Base-by-base conservation (phyloP, 371 early-diverging fungal species). In the Sporodiniella umbellata region DNA sequence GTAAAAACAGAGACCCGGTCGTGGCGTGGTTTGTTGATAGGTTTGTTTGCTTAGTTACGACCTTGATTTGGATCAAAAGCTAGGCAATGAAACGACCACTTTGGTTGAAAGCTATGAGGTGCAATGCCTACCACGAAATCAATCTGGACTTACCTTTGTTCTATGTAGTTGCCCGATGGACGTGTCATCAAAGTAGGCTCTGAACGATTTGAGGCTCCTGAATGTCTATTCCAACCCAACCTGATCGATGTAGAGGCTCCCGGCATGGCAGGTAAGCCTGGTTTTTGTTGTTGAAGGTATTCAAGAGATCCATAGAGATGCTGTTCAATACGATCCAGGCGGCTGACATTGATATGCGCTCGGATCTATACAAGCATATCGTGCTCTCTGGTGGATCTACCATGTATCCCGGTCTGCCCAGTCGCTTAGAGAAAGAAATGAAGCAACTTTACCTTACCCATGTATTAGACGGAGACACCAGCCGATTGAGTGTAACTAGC, bases 131-230 rank as follows among this genome's bases (percentile, higher is more conserved):
- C n/a, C n/a, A n/a, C n/a, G n/a, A n/a, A n/a, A n/a, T n/a, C n/a
- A n/a, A n/a, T n/a, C n/a, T n/a, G n/a, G n/a, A n/a, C n/a, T 1
- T 12, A 31, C 12, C 12, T 15, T 10, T 37, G 12, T 11, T 11
- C 40, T 48, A 8, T 39, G 37, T 43, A 87, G 84, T 86, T 98
- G 31, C 99, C 99, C 24, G 99, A 98, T 68, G 99, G 99, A 21
- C 92, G 96, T 39, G 88, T 96, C 19, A 98, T 98, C 75, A 96
- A 96, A 70, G 88, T 98, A 7, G 97, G 98, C 10, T 93, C 95
- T 5, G 97, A 98, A 72, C 79, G 97, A 51, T 98, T 96, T 74
- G 94, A 96, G 69, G 99, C 98, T 1, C 97, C 99, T 28, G 99
- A 98, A 68, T 95, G 95, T 54, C 71, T 98, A 60, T 98, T 98